These are phyloP conservation scores for Sistotremastrum suecicum DNA, from an alignment of 768 basidiomycete species.

Conservation along the genomic window DNA sequence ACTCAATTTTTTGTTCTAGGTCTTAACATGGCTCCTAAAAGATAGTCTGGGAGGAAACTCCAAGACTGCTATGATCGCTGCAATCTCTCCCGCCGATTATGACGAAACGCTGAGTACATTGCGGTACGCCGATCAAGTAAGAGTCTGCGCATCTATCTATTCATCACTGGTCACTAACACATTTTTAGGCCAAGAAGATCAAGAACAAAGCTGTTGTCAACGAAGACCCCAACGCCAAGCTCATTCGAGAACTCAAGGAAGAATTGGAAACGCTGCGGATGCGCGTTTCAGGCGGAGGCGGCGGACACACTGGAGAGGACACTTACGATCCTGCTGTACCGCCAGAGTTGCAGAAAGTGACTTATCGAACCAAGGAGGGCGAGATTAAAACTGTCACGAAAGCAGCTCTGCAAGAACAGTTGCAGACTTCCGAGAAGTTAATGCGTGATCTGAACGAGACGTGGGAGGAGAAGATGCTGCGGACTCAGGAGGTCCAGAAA, in stretches of 20 bases:
- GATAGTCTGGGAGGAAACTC: slow-evolving; percentile 95
- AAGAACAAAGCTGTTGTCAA: slow-evolving; percentile 99
- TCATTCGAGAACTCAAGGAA: slow-evolving; percentile 97
- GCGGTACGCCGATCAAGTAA: slow-evolving; percentile 84
- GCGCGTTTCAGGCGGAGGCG: slow-evolving; percentile 47
- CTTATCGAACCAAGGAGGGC: slow-evolving; percentile 86
- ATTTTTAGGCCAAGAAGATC: slow-evolving; percentile 81
- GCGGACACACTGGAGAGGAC: slow-evolving; percentile 54
- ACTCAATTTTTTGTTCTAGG: slow-evolving; percentile 29
- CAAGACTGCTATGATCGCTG: slow-evolving; percentile 99
- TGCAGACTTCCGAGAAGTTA: slow-evolving; percentile 88
- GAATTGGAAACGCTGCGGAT: slow-evolving; percentile 70
- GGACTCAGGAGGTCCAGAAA: slow-evolving; percentile 90
- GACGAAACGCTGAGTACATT: slow-evolving; percentile 95
- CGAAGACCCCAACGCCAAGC: slow-evolving; percentile 98
- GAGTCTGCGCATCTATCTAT: background rate
- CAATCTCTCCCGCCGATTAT: slow-evolving; percentile 96
- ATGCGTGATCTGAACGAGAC: slow-evolving; percentile 91
- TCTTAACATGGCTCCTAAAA: slow-evolving; percentile 95
- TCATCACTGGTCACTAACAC: background rate
- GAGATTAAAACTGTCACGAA: slow-evolving; percentile 92
- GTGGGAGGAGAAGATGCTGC: slow-evolving; percentile 87
- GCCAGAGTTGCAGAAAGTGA: slow-evolving; percentile 89
- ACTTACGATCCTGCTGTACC: slow-evolving; percentile 80
- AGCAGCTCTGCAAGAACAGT: slow-evolving; percentile 93